Conservation (phyloP, 1,284 basidiomycete species). For the Malassezia caprae region DNA sequence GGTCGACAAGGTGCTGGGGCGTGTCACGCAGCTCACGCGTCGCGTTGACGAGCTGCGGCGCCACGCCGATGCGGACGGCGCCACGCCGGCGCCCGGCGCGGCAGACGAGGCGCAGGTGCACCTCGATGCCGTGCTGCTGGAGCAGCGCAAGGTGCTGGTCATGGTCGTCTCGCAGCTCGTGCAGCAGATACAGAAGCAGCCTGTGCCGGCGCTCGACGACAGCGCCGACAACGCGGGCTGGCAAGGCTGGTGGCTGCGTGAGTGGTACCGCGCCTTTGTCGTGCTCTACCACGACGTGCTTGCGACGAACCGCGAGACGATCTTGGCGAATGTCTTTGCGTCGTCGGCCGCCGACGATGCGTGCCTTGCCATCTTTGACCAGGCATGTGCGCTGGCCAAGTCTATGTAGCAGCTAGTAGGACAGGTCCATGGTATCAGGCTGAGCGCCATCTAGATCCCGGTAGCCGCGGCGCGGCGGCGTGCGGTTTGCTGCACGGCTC, state of each 20-base stretch:
- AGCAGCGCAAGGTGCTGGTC: constrained; percentile 44
- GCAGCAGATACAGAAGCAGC: constrained; percentile 8
- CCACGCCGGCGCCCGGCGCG: constrained; percentile 9
- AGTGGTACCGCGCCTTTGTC: constrained; percentile 32
- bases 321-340: constrained; percentile 29
- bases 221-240: constrained; percentile 17
- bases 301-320: constrained; percentile 26
- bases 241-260: constrained; percentile 37
- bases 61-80: constrained; percentile 23
- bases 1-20: constrained; percentile 45
- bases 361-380: constrained; percentile 9
- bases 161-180: constrained; percentile 25
- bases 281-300: constrained; percentile 28
- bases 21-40: constrained; percentile 39
- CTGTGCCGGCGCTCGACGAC: constrained; percentile 4
- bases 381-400: constrained; percentile 10
- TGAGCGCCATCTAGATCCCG: constrained; percentile 34
- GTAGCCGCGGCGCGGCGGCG: constrained; percentile 16
- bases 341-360: constrained; percentile 7
- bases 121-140: constrained; percentile 35
- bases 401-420: constrained; percentile 17
- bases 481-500: neutral
- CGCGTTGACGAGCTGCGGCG: constrained; percentile 28
- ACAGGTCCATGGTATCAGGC: constrained; percentile 26
- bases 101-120: constrained; percentile 17